phyloP scores from a whole-genome alignment of 2,329 filamentous ascomycete species.

The Penicillium nordicum region DNA sequence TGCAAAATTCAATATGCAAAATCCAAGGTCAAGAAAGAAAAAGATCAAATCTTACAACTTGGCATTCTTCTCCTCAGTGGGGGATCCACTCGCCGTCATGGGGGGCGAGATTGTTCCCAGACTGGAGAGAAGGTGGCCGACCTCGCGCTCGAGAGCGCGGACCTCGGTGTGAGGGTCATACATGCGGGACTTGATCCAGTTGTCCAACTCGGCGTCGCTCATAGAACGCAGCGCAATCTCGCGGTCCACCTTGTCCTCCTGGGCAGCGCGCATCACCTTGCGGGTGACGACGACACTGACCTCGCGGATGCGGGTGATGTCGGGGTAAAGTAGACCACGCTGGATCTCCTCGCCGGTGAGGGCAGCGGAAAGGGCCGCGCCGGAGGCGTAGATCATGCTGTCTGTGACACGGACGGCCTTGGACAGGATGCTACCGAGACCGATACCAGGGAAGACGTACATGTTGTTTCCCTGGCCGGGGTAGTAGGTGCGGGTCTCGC shows the following conservation, averaged over 20 bases:
- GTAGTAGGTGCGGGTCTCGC: constrained; percentile 64
- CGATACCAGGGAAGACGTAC: constrained; percentile 96
- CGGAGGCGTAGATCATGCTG: constrained; percentile 95
- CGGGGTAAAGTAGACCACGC: constrained; percentile 83
- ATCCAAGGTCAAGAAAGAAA: constrained; percentile 1
- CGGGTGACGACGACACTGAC: constrained; percentile 82
- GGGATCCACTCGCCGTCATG: constrained; percentile 21
- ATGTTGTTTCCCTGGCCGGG: constrained; percentile 77
- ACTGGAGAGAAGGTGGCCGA: constrained; percentile 42
- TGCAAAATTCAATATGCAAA: not conserved
- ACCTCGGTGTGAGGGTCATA: constrained; percentile 50
- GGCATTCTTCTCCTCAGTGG: constrained; percentile 32
- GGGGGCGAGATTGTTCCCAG: constrained; percentile 25
- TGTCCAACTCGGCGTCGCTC: constrained; percentile 43
- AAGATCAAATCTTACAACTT: constrained; percentile 32
- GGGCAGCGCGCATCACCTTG: constrained; percentile 89
- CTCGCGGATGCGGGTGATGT: constrained; percentile 85
- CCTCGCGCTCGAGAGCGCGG: constrained; percentile 46
- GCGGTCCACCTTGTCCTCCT: constrained; percentile 68
- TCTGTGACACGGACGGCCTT: constrained; percentile 86
- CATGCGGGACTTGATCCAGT: constrained; percentile 50
- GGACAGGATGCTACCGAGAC: constrained; percentile 85
- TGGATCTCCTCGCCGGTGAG: constrained; percentile 78
- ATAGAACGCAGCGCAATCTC: constrained; percentile 44
- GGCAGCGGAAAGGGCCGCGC: constrained; percentile 71